Conservation (phyloP, 2,329 filamentous ascomycete species). For the Pseudogymnoascus sp. region DNA sequence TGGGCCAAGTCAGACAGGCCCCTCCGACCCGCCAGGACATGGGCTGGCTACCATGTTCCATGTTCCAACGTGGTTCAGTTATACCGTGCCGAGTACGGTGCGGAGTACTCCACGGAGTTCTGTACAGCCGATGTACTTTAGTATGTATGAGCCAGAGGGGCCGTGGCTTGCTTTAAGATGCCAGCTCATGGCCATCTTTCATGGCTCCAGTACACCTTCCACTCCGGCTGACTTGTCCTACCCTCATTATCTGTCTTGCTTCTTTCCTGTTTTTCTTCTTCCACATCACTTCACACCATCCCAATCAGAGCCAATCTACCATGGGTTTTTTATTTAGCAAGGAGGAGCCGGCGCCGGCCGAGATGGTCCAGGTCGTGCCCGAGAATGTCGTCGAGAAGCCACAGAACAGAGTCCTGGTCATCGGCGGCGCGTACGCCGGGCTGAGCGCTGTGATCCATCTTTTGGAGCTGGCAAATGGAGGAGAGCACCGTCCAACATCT, state of each 20-base stretch:
- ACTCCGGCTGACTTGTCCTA: neutral
- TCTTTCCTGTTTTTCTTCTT: neutral
- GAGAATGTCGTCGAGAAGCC: neutral
- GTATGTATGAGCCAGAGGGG: neutral
- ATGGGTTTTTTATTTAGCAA: constrained; percentile 5
- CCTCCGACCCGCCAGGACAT: neutral
- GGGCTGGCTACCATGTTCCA: neutral
- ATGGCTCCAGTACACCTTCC: neutral
- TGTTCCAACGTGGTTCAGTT: neutral
- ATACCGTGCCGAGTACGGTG: neutral
- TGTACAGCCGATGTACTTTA: neutral
- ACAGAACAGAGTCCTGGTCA: constrained; percentile 49
- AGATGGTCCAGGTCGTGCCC: constrained; percentile 18
- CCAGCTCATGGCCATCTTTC: neutral
- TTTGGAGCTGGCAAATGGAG: constrained; percentile 55
- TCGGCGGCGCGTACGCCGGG: constrained; percentile 68
- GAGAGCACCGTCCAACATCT: constrained; percentile 24
- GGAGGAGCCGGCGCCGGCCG: constrained; percentile 18
- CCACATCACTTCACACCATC: neutral
- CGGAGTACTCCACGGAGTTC: constrained; percentile 1
- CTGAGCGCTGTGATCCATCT: constrained; percentile 61
- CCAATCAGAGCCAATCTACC: neutral
- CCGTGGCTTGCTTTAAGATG: constrained; percentile 4
- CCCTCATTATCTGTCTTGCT: neutral
- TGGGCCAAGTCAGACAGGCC: neutral